These are phyloP conservation scores for Russula emetica DNA, from an alignment of 768 basidiomycete genomes.

Conservation along the genomic window DNA sequence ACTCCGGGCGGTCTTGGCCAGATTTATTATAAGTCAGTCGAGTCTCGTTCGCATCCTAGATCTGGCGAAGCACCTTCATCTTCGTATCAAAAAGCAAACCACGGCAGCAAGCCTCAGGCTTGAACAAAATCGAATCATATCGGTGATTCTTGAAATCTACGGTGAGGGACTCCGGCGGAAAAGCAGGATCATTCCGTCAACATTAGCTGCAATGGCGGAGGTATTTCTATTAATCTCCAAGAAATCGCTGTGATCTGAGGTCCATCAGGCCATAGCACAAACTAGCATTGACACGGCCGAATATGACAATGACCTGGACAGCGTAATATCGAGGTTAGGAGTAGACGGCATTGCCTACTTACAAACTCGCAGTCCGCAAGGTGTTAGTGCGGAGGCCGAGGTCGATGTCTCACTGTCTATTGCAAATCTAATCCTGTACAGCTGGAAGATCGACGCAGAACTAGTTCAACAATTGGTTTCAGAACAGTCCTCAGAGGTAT, in stretches of 20 bases:
- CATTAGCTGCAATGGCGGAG: constrained; percentile 51
- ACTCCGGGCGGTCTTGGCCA: constrained; percentile 50
- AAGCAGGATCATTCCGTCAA: constrained; percentile 45
- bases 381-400: constrained; percentile 47
- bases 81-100: constrained; percentile 28
- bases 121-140: constrained; percentile 21
- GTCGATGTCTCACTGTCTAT: constrained; percentile 48
- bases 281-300: constrained; percentile 29
- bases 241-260: background rate
- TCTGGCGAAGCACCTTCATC: constrained; percentile 43
- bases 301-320: constrained; percentile 20
- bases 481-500: constrained; percentile 31
- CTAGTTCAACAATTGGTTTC: constrained; percentile 39
- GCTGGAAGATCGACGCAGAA: constrained; percentile 41
- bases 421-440: constrained; percentile 49
- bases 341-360: constrained; percentile 27
- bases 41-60: constrained; percentile 47
- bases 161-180: constrained; percentile 53
- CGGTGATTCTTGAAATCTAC: constrained; percentile 43
- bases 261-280: constrained; percentile 33
- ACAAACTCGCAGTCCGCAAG: constrained; percentile 30
- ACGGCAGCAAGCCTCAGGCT: constrained; percentile 7
- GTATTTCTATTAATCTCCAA: constrained; percentile 34
- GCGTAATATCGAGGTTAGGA: constrained; percentile 13
- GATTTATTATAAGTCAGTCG: constrained; percentile 44